Conservation (phyloP, 164 flowering plant species). For the Stephania cephalantha region DNA sequence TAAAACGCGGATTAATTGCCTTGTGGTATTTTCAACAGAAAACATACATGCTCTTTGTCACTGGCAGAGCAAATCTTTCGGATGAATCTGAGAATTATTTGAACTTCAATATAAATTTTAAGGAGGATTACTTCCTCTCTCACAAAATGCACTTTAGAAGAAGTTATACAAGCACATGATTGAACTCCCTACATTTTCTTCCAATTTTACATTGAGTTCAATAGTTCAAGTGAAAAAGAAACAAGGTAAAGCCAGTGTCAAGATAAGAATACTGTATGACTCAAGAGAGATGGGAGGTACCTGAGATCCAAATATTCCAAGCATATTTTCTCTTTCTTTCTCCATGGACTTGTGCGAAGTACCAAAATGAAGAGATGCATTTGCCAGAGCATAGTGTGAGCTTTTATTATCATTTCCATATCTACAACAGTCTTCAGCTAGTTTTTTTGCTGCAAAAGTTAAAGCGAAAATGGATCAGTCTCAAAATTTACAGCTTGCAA, state of each 20-base stretch:
- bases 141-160: not conserved
- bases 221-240: not conserved
- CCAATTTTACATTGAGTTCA: not conserved
- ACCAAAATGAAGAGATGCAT: constrained; percentile 53
- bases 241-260: not conserved
- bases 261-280: not conserved
- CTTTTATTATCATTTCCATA: constrained; percentile 53
- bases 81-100: not conserved
- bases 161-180: not conserved
- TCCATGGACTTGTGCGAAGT: constrained; percentile 51
- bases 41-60: not conserved
- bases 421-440: constrained; percentile 64
- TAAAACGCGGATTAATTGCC: not conserved
- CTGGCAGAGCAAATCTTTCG: not conserved
- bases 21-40: not conserved
- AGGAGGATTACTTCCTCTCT: not conserved
- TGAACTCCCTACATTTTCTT: not conserved
- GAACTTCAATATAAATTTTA: not conserved
- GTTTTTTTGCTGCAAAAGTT: constrained; percentile 37
- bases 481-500: constrained; percentile 6
- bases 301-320: constrained; percentile 46
- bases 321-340: constrained; percentile 47
- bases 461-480: constrained; percentile 10
- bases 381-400: constrained; percentile 37
- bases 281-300: constrained; percentile 14